Percentiles rank a stretch among this genome's conserved stretches.
Conservation (phyloP, 1,284 basidiomycete genomes). For the Austroboletus novae-zelandiae region DNA sequence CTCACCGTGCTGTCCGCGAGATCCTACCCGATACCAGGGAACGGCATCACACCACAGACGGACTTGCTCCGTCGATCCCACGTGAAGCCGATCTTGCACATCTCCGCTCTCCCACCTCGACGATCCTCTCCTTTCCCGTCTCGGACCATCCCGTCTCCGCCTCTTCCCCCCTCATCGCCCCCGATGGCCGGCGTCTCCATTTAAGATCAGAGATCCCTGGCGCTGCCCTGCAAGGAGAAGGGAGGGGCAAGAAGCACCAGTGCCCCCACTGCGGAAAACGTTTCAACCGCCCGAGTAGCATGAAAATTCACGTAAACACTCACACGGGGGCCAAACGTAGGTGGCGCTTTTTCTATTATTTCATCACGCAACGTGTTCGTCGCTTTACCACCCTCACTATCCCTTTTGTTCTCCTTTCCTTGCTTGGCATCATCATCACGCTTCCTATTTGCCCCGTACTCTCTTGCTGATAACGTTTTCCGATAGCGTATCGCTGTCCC, state of each 20-base stretch:
- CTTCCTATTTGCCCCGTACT: background rate
- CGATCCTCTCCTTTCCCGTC: constrained; percentile 33
- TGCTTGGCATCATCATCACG: background rate
- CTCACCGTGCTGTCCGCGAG: constrained; percentile 20
- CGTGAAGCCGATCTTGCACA: constrained; percentile 29
- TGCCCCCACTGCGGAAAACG: constrained; percentile 66
- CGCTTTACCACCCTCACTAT: constrained; percentile 15
- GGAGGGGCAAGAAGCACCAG: constrained; percentile 51
- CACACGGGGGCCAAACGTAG: constrained; percentile 75
- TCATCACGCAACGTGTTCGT: constrained; percentile 24
- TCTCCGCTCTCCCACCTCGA: constrained; percentile 31
- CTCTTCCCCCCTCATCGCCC: constrained; percentile 22
- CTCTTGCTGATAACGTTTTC: constrained; percentile 13
- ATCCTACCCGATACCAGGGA: constrained; percentile 26
- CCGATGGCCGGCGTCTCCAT: constrained; percentile 31
- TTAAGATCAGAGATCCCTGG: constrained; percentile 29
- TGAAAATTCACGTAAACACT: constrained; percentile 72
- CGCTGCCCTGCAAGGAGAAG: constrained; percentile 29
- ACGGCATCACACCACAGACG: constrained; percentile 21
- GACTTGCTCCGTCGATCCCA: constrained; percentile 26
- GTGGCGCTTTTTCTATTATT: constrained; percentile 31
- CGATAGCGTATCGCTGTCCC: constrained; percentile 67
- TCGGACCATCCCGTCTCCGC: constrained; percentile 26
- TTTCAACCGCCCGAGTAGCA: constrained; percentile 76
- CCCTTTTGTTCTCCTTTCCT: constrained; percentile 6